These are phyloP conservation scores for Liquidambar formosana DNA, from an alignment of 164 flowering plant genomes.

Conservation along the genomic window DNA sequence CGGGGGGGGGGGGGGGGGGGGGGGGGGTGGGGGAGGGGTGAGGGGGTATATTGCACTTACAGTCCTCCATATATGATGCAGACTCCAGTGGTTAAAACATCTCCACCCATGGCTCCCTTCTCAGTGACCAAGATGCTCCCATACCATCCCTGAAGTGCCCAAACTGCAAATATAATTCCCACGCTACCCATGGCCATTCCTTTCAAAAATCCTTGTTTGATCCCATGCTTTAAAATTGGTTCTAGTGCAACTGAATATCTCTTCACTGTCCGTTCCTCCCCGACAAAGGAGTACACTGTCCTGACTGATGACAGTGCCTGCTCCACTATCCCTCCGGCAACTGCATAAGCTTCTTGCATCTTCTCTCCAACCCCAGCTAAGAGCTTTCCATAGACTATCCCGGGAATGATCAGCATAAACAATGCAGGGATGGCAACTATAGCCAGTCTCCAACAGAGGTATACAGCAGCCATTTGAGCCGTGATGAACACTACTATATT, in stretches of 20 bases:
- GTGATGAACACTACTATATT: slow-evolving; percentile 18
- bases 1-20: no score
- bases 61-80: slow-evolving; percentile 43
- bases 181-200: slow-evolving; percentile 45
- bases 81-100: slow-evolving; percentile 31
- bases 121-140: slow-evolving; percentile 39
- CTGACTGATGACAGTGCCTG: slow-evolving; percentile 36
- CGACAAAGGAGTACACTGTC: slow-evolving; percentile 38
- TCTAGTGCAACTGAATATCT: slow-evolving; percentile 29
- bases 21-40: no score
- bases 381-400: slow-evolving; percentile 36
- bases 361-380: slow-evolving; percentile 25
- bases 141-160: slow-evolving; percentile 46
- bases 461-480: slow-evolving; percentile 15
- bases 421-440: slow-evolving; percentile 19
- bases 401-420: slow-evolving; percentile 30
- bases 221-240: slow-evolving; percentile 31
- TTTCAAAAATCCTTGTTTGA: slow-evolving; percentile 32
- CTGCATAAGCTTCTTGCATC: slow-evolving; percentile 23
- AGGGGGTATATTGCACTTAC: slow-evolving; percentile 22
- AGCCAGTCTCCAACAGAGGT: slow-evolving; percentile 27
- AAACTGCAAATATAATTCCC: slow-evolving; percentile 32
- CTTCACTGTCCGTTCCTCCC: slow-evolving; percentile 23
- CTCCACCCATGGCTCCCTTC: slow-evolving; percentile 36
- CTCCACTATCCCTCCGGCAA: slow-evolving; percentile 33